Evolutionary conservation across 441 rosid species (phyloP).

Genomic region (Corymbia citriodora): DNA sequence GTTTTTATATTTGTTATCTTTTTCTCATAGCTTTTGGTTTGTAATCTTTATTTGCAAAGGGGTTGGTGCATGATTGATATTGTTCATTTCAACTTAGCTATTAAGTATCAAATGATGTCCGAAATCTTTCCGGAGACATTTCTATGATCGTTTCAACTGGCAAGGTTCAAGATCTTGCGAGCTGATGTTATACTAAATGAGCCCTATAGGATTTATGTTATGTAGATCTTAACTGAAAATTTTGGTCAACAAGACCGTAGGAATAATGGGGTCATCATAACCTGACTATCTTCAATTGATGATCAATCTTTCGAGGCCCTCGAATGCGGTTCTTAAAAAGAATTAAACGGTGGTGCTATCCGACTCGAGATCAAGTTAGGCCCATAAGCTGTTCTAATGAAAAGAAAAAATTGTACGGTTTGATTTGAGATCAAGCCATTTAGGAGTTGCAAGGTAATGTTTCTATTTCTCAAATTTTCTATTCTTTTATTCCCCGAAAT

Average conservation of each 20-base stretch:
- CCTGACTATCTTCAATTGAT: neutral
- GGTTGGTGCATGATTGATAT: no score
- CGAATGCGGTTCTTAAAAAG: neutral
- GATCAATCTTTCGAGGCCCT: neutral
- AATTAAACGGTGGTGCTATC: neutral
- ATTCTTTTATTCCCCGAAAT: no score
- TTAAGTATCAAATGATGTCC: no score
- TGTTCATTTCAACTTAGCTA: no score
- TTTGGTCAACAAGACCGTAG: neutral
- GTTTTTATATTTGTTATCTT: no score
- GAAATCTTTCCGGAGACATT: no score
- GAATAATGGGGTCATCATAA: neutral
- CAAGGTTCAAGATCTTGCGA: no score
- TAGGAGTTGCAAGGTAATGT: no score
- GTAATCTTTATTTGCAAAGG: no score
- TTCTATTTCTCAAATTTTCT: no score
- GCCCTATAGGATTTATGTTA: neutral
- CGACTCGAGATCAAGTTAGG: neutral
- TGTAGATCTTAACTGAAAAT: neutral
- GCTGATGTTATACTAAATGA: neutral
- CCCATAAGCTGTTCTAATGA: neutral
- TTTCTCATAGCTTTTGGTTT: no score
- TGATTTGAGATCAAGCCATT: neutral
- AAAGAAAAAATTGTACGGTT: neutral
- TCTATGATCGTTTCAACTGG: no score